Conservation (phyloP, 495 filamentous ascomycete species). For the Sporormia fimetaria region DNA sequence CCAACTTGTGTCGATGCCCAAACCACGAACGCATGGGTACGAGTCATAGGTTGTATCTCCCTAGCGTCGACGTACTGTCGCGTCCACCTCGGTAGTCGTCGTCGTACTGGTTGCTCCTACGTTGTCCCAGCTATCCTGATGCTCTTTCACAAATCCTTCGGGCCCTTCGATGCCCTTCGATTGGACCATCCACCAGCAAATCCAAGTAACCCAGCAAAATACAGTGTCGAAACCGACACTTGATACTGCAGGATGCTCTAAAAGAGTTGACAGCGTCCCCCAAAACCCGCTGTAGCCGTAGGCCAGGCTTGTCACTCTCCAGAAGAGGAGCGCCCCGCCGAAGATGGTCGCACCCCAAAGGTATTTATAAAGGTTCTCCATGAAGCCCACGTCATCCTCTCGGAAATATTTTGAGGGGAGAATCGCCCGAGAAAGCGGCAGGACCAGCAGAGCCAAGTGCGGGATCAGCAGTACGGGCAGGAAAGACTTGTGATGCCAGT, state of each 20-base stretch:
- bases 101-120: no score
- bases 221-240: constrained; percentile 28
- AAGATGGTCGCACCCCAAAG: constrained; percentile 8
- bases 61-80: no score
- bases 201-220: constrained; percentile 22
- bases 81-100: no score
- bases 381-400: constrained; percentile 3
- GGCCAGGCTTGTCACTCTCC: constrained; percentile 1
- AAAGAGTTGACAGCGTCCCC: constrained; percentile 11
- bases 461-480: constrained; percentile 15
- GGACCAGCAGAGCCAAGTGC: constrained; percentile 19
- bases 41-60: no score
- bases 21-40: no score
- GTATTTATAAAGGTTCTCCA: constrained; percentile 3
- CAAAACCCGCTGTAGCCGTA: constrained; percentile 7
- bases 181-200: constrained; percentile 11
- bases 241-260: constrained; percentile 29
- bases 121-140: no score
- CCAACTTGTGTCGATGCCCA: no score
- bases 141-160: no score
- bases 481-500: constrained; percentile 13
- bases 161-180: background rate
- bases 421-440: constrained; percentile 10
- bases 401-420: constrained; percentile 9
- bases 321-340: constrained; percentile 1